These are phyloP conservation scores for Paramecium pentaurelia DNA, from an alignment of 73 alveolate genomes.

Conservation along the genomic window DNA sequence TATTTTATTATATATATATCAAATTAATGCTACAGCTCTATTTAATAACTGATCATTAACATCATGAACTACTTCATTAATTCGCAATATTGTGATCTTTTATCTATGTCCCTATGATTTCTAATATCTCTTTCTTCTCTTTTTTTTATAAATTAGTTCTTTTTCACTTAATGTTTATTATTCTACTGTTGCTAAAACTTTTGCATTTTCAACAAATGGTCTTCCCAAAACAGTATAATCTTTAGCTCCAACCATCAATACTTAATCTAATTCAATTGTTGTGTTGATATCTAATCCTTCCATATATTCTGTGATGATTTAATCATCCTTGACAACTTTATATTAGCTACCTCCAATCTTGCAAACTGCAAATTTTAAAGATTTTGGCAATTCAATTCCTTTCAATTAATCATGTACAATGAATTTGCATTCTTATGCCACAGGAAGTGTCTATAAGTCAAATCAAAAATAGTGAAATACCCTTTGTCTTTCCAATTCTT, in stretches of 20 bases:
- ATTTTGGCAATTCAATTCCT: constrained; percentile 32
- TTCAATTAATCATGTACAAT: constrained; percentile 5
- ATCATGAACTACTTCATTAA: constrained; percentile 75
- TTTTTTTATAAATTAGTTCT: constrained; percentile 74
- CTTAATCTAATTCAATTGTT: constrained; percentile 69
- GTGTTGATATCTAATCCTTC: constrained; percentile 68
- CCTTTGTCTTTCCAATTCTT: constrained; percentile 38
- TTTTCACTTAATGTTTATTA: constrained; percentile 73
- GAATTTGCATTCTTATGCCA: background rate
- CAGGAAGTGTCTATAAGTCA: constrained; percentile 1
- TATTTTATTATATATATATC: background rate
- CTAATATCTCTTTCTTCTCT: constrained; percentile 80
- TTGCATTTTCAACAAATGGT: constrained; percentile 75
- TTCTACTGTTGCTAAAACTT: constrained; percentile 76
- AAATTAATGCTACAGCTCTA: constrained; percentile 34
- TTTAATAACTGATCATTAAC: constrained; percentile 46
- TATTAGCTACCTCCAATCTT: constrained; percentile 64
- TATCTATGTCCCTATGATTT: constrained; percentile 73
- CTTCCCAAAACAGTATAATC: constrained; percentile 83
- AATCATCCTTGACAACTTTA: constrained; percentile 73
- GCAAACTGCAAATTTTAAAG: constrained; percentile 72
- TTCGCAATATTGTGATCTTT: constrained; percentile 62
- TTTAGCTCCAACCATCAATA: constrained; percentile 74
- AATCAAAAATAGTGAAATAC: background rate
- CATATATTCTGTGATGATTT: constrained; percentile 64